Evolutionary conservation across 257 asterid species (phyloP), one percentile per base, ranked within the genome.

Genomic region (Solanum bulbocastanum): DNA sequence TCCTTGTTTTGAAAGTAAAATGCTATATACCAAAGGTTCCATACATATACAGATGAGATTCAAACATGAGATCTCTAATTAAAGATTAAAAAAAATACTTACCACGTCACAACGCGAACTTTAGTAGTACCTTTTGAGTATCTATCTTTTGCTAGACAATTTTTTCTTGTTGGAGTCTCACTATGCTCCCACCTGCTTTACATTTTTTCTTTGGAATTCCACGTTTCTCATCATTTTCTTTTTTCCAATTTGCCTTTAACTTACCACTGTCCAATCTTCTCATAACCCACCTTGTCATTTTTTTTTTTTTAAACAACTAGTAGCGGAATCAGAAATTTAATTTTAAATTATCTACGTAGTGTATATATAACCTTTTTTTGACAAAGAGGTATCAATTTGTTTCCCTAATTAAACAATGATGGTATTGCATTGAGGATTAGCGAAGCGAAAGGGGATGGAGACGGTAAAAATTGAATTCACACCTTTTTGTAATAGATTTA

Each of bases 101-200:
- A 68, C 10, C 10, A 8, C 7, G 1, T 13, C 10, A 25, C 18
- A 4, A 10, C 16, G 3, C 7, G 1, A 25, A 30, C 0, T 30
- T 30, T 72, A 1, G 1, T 4, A 4, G 3, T 27, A 81, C 85
- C 6, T 44, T 79, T 65, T 79, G 5, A 36, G 33, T 69, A 39
- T 42, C 62, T 42, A 1, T 15, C 36, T 27, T 27, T 44, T 15
- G 27, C 27, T 10, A 18, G 85, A 44, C 40, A 79, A 10, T 4
- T 16, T 79, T 79, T 8, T 23, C 25, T 81, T 27, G 40, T 81
- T 81, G 85, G 85, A 81, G 27, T 81, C 85, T 81, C 27, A 79
- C 85, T 79, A 23, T 79, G 40, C 40, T 81, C 39, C 85, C 85
- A 81, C 84, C 84, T 9, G 1, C 78, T 39, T n/a, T 76, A 75